These are phyloP conservation scores for Xenosphaeropsis pyriputrescens DNA, from an alignment of 2,329 filamentous ascomycete species.

Conservation along the genomic window DNA sequence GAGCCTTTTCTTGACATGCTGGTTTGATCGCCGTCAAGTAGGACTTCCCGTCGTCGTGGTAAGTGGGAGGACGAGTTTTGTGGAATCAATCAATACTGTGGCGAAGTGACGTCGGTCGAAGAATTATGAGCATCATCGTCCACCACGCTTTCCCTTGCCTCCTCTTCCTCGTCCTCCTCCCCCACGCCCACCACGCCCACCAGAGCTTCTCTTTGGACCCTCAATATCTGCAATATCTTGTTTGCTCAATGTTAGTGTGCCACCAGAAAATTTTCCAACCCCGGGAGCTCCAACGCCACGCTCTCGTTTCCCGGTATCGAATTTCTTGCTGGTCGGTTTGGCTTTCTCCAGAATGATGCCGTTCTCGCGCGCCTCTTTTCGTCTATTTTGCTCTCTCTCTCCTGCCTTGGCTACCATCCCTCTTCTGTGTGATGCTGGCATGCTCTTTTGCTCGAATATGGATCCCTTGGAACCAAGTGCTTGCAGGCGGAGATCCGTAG, in stretches of 20 bases:
- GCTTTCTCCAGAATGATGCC: conserved; percentile 71
- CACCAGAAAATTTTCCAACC: conserved; percentile 68
- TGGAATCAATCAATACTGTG: no score
- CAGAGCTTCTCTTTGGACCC: conserved; percentile 25
- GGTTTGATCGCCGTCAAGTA: no score
- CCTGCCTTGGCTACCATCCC: conserved; percentile 62
- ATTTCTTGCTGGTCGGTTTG: conserved; percentile 20
- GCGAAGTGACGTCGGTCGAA: no score
- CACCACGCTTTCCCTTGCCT: conserved; percentile 7
- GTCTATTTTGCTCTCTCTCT: conserved; percentile 52
- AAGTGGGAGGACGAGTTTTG: no score
- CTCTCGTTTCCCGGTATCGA: conserved; percentile 27
- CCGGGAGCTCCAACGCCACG: conserved; percentile 59
- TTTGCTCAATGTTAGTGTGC: conserved; percentile 65
- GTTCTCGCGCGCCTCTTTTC: conserved; percentile 74
- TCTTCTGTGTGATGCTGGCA: conserved; percentile 77
- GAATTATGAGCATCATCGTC: background rate
- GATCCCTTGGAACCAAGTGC: conserved; percentile 66
- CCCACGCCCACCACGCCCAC: conserved; percentile 19
- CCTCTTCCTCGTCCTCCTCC: conserved; percentile 18
- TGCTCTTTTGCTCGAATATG: conserved; percentile 64
- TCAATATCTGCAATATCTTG: conserved; percentile 62
- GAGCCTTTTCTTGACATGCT: no score
- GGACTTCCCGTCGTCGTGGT: no score
- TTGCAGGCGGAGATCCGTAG: conserved; percentile 71